Base-by-base conservation (phyloP, 108 stramenopile species). In the Cyclotella atomus region DNA sequence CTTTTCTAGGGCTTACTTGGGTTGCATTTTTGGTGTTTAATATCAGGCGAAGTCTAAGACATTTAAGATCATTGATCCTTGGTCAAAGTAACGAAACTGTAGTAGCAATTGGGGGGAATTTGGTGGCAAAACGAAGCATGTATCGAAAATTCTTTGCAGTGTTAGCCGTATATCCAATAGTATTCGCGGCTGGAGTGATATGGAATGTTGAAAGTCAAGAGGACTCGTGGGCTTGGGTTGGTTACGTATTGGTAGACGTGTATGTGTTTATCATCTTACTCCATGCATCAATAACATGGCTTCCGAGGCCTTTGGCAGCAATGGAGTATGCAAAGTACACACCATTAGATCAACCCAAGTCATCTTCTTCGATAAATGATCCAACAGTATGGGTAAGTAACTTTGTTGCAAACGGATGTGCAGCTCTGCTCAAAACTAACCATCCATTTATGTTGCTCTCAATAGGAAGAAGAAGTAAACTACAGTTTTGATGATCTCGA, bases 211-310 rank as follows among this genome's bases (percentile, higher is more conserved):
- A 49, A 25, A 50, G 71, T n/a, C 63, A 79, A 46, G 56, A 79
- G 41, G 70, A 70, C 30, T 53, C 60, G 2, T 79, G 77, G 77
- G 68, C 77, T 17, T 79, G 77, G 77, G 57, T 79, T 44, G 68
- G 68, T 1, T 79, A 79, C 45, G 71, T 79, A 1, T 36, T 79
- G 24, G 59, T 59, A 2, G 77, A 79, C 36, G 64, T 79, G 15
- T 79, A 79, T 44, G 61, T 79, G 28, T 72, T 79, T 20, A 47
- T 64, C 16, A 79, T 79, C 19, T 45, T 79, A 10, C 61, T 65
- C 15, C 77, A 79, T 45, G 77, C 64, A 36, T 71, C 71, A 71
- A 64, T 71, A 49, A 24, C 71, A 20, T 79, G 77, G 71, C 33
- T 79, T 8, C 77, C 77, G 1, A 54, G 62, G 16, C 71, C 77